A percentile compares a stretch with the other conserved stretches of the same genome.
Conservation (phyloP, 805 yeast species). For the Hanseniaspora taiwanica region DNA sequence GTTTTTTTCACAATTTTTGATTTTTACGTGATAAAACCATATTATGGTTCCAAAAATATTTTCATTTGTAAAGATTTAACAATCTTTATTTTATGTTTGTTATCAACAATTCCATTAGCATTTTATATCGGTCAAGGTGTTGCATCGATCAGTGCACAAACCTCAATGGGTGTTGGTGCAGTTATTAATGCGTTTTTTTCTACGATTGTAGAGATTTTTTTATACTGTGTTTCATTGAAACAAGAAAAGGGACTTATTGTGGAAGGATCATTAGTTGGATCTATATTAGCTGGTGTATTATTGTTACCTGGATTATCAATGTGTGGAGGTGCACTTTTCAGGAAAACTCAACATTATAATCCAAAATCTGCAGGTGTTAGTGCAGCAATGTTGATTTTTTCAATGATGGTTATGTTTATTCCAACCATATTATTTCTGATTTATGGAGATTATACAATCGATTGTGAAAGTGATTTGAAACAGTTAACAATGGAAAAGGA, state of each 20-base stretch:
- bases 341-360: constrained; percentile 90
- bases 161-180: constrained; percentile 98
- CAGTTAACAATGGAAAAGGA: constrained; percentile 6
- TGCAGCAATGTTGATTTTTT: constrained; percentile 86
- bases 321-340: constrained; percentile 91
- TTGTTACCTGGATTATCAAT: constrained; percentile 87
- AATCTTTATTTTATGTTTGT: constrained; percentile 61
- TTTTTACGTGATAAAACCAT: constrained; percentile 47
- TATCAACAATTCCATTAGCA: constrained; percentile 85
- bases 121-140: constrained; percentile 98
- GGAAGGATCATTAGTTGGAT: constrained; percentile 92
- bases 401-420: constrained; percentile 80
- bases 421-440: constrained; percentile 86
- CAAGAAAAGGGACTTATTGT: constrained; percentile 81
- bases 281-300: constrained; percentile 82
- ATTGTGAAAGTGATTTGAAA: constrained; percentile 47
- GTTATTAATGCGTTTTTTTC: constrained; percentile 96
- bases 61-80: constrained; percentile 45
- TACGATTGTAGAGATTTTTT: constrained; percentile 82
- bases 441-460: constrained; percentile 73
- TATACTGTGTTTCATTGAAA: constrained; percentile 80
- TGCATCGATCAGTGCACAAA: constrained; percentile 97
- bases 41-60: constrained; percentile 21
- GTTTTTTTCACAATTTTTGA: constrained; percentile 77
- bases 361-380: constrained; percentile 96